These are phyloP conservation scores for Capsella bursapastoris DNA, from an alignment of 345 rosid genomes.

Conservation along the genomic window DNA sequence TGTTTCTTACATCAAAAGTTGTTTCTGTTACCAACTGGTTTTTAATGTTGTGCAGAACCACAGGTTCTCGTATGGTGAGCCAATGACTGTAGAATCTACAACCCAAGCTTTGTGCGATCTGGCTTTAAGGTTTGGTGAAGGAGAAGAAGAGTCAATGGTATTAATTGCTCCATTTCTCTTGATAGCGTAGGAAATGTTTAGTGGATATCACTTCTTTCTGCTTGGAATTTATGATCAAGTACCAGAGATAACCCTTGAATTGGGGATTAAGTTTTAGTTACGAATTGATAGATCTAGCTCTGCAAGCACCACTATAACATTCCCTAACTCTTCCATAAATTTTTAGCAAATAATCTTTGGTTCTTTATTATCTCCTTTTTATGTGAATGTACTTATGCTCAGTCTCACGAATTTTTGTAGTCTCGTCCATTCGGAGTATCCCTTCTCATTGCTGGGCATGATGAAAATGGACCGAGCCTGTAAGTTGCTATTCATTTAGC, in stretches of 20 bases:
- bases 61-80: conserved; percentile 97
- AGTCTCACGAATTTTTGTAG: conserved; percentile 49
- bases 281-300: conserved; percentile 1
- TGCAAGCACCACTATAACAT: neutral
- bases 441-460: conserved; percentile 94
- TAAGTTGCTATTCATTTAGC: conserved; percentile 49
- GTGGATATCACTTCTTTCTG: conserved; percentile 4
- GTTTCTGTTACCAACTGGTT: conserved; percentile 1
- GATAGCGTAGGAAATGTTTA: neutral
- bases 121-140: conserved; percentile 97
- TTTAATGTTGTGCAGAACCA: conserved; percentile 62
- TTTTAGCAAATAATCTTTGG: neutral
- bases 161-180: neutral
- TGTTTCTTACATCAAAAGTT: neutral
- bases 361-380: neutral
- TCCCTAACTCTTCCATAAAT: neutral
- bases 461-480: conserved; percentile 93
- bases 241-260: conserved; percentile 7
- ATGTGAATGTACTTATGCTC: neutral
- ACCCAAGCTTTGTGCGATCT: conserved; percentile 95
- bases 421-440: conserved; percentile 98
- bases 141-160: conserved; percentile 98
- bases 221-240: neutral
- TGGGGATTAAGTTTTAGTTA: neutral
- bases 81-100: conserved; percentile 97